Conservation (phyloP, 805 yeast species). For the Hanseniaspora jakobsenii region DNA sequence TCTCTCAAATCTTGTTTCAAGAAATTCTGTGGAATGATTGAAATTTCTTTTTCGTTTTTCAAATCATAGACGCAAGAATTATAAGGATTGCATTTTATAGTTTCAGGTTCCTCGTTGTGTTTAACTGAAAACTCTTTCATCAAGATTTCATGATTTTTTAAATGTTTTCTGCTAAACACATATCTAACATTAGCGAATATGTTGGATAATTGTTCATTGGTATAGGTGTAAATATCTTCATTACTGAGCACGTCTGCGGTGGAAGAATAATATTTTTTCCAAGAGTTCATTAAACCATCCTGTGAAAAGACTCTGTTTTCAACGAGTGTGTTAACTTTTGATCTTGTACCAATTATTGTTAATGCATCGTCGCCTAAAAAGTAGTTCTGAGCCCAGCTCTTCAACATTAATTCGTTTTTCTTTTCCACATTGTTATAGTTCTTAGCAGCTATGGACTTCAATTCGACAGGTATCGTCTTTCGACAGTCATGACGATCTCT, state of each 20-base stretch:
- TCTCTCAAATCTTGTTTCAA: not conserved
- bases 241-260: not conserved
- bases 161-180: not conserved
- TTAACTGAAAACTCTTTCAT: not conserved
- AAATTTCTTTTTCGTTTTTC: not conserved
- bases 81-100: not conserved
- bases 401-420: not conserved
- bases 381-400: slow-evolving; percentile 12
- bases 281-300: not conserved
- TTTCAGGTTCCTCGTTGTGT: not conserved
- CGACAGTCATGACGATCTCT: not conserved
- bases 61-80: not conserved
- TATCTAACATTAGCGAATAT: not conserved
- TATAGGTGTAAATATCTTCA: not conserved
- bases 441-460: slow-evolving; percentile 1
- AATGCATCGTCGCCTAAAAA: not conserved
- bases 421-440: not conserved
- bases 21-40: not conserved
- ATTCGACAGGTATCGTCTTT: not conserved
- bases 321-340: not conserved
- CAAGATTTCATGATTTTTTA: not conserved
- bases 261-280: not conserved
- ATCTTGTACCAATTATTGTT: slow-evolving; percentile 6
- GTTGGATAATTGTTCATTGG: not conserved
- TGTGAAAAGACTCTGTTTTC: not conserved